A percentile compares a stretch with the other conserved stretches of the same genome.
These are phyloP conservation scores for Aurifilum marmelostoma DNA, from an alignment of 2,329 filamentous ascomycete species.

Conservation along the genomic window DNA sequence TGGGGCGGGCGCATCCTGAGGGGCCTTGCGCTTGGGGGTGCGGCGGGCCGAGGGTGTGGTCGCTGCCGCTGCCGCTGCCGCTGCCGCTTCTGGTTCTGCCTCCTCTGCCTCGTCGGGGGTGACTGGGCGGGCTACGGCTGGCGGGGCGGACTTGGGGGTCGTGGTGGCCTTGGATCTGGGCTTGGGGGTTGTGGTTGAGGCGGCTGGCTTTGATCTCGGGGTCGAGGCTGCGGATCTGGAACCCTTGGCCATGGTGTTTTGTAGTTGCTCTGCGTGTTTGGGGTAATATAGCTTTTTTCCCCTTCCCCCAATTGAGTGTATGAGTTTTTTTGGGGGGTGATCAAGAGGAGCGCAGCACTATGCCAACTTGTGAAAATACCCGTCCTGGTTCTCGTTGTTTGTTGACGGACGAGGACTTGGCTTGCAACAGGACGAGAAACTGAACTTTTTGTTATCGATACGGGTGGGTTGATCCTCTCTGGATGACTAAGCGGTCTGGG, in stretches of 20 bases:
- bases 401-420: not conserved
- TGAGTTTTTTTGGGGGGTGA: not conserved
- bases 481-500: not conserved
- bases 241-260: constrained; percentile 24
- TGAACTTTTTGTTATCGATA: constrained; percentile 18
- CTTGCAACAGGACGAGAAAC: not conserved
- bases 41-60: constrained; percentile 22
- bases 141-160: constrained; percentile 9
- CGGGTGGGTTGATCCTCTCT: not conserved
- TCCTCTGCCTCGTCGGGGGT: constrained; percentile 5
- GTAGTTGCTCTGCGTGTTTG: no score
- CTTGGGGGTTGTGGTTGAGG: constrained; percentile 1
- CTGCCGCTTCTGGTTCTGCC: not conserved
- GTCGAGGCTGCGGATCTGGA: constrained; percentile 18
- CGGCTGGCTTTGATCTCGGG: constrained; percentile 15
- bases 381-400: constrained; percentile 12
- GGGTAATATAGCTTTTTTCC: not conserved
- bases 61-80: not conserved
- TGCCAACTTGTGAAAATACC: not conserved
- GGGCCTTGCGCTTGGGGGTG: constrained; percentile 25
- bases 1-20: not conserved
- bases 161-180: constrained; percentile 9
- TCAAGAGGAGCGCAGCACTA: not conserved
- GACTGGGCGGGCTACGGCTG: not conserved
- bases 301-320: not conserved